phyloP scores from a whole-genome alignment of 2,329 filamentous ascomycete genomes.

The Zasmidium citrigriseum region DNA sequence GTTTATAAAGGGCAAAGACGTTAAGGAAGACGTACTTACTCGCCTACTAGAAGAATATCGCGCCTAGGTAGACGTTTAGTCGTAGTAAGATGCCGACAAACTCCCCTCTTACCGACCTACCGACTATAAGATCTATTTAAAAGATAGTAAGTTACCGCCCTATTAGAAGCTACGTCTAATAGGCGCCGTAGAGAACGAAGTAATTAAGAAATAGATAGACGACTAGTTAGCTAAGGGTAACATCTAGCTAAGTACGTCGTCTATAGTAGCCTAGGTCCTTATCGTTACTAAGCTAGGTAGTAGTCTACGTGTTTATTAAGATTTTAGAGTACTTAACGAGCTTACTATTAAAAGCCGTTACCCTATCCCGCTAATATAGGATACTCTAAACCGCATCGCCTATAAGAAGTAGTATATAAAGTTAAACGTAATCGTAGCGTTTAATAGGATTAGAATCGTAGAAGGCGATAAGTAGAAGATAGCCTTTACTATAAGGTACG shows the following conservation, averaged over 20 bases:
- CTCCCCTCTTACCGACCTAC: neutral
- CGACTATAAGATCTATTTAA: slow-evolving; percentile 9
- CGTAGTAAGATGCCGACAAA: neutral
- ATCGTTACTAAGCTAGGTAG: slow-evolving; percentile 7
- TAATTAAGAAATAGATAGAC: slow-evolving; percentile 16
- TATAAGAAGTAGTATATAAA: slow-evolving; percentile 22
- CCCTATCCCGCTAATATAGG: slow-evolving; percentile 28
- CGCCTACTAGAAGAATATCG: neutral
- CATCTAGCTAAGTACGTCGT: neutral
- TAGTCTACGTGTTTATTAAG: too few species aligned
- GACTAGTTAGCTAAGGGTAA: slow-evolving; percentile 6
- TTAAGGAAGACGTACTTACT: neutral
- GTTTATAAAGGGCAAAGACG: neutral
- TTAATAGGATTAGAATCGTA: slow-evolving; percentile 8
- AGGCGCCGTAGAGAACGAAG: slow-evolving; percentile 1
- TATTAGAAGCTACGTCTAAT: slow-evolving; percentile 7
- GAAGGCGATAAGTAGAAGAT: slow-evolving; percentile 12
- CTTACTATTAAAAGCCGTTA: too few species aligned
- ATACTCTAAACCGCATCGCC: slow-evolving; percentile 26
- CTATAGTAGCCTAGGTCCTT: neutral
- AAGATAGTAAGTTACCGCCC: neutral
- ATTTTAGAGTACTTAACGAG: too few species aligned
- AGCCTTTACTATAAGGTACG: slow-evolving; percentile 12
- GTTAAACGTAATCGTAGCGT: too few species aligned
- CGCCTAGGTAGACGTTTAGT: neutral